A percentile compares a stretch with the other conserved stretches of the same genome.
phyloP scores from a whole-genome alignment of 2,329 filamentous ascomycete genomes.

The Aspergillus transmontanensis region DNA sequence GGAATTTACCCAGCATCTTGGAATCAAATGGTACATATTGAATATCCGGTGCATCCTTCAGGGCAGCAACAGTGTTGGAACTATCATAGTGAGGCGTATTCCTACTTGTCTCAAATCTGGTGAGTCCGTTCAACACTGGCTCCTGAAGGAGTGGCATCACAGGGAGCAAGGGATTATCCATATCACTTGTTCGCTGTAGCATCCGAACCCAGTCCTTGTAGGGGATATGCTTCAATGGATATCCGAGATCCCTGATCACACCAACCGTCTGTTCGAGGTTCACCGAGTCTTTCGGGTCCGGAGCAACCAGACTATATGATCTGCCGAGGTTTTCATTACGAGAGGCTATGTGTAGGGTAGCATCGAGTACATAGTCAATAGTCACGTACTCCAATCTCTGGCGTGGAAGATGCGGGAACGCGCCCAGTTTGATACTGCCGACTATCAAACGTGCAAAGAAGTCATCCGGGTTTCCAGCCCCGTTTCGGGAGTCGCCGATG shows the following conservation, averaged over 20 bases:
- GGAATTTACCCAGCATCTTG: background rate
- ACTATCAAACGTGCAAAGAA: constrained; percentile 80
- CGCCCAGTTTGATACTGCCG: constrained; percentile 72
- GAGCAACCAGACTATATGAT: constrained; percentile 18
- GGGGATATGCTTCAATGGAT: background rate
- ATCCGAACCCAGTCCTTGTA: constrained; percentile 9
- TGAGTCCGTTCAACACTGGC: constrained; percentile 32
- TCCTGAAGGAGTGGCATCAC: constrained; percentile 45
- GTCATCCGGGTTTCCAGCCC: constrained; percentile 70
- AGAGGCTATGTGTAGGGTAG: constrained; percentile 17
- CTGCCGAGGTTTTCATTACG: constrained; percentile 11
- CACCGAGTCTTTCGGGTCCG: constrained; percentile 10
- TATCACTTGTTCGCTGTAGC: background rate
- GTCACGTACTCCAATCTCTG: constrained; percentile 21
- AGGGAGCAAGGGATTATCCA: constrained; percentile 10
- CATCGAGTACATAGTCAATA: constrained; percentile 13
- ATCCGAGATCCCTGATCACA: constrained; percentile 9
- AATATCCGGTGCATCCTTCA: constrained; percentile 8
- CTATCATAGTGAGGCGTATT: constrained; percentile 15
- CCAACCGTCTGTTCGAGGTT: constrained; percentile 11
- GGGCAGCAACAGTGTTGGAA: constrained; percentile 10
- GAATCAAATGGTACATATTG: background rate
- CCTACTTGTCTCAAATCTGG: constrained; percentile 21
- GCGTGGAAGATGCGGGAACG: constrained; percentile 12
- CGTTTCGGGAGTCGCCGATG: constrained; percentile 66